Base-by-base conservation (phyloP, 2,329 filamentous ascomycete species). In the Fusarium tjaetaba region DNA sequence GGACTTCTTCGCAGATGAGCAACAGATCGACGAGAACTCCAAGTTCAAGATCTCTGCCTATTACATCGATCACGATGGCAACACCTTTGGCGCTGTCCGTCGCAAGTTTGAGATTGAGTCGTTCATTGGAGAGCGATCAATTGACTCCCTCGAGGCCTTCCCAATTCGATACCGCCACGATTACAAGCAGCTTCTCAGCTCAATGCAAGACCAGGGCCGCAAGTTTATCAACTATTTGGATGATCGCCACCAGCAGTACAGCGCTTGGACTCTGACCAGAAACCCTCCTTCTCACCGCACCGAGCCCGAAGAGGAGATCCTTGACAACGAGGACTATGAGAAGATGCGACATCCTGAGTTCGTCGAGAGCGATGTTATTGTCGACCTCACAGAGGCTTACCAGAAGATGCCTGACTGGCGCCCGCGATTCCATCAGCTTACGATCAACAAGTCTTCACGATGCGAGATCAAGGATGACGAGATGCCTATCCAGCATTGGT, bases 21-120 rank as follows among this genome's bases (percentile, higher is more conserved):
- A 79, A 38, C 73, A 81, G 24, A 45, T 72, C 7, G 74, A 78
- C 11, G 75, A 79, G 28, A 79, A 80, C 59, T 75, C 75, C 26
- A 77, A 72, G 26, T 84, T 84, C 66, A 79, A 72, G 41, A 78
- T 84, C 45, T 81, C 77, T 4, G 80, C 81, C 14, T 85, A 85
- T 66, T 84, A 85, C 71, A 82, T 85, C 42, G 84, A 85, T 53
- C 81, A 84, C 64, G 82, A 85, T 20, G 84, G 84, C 2, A 79
- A 75, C 18, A 70, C 75, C 14, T 85, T 81, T 51, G 83, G 83
- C 1, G 80, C 83, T 0, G 82, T 85, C 22, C 80, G 78, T 11
- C 80, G 81, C 59, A 79, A 76, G 41, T 84, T 85, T 39, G 76
- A 79, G 45, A 80, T 85, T 22, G 68, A 80, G 42, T 76, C 77